Base-by-base conservation (phyloP, 176 grass and related monocot species). In the Bonia amplexicaulis region DNA sequence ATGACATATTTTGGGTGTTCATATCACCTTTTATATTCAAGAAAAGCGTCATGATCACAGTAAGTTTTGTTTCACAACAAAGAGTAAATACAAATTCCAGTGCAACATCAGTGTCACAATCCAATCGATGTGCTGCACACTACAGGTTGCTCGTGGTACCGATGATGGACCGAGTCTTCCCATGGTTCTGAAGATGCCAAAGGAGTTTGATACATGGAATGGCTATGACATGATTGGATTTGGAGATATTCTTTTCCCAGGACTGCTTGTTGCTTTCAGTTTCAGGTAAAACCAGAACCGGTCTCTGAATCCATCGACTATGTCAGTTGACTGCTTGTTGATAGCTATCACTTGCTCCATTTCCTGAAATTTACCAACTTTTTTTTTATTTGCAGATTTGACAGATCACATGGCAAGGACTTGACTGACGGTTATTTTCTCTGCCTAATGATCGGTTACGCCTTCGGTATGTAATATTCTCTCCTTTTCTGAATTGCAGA, bases 1-100 rank as follows among this genome's bases (percentile, higher is more conserved):
- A 96, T 73, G 96, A 98, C 89, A 98, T 98, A 87, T 98, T 98
- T 78, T 98, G 96, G 96, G 96, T 98, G 81, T 98, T 98, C 90
- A 83, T 98, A 54, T 98, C 96, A 37, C 96, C 93, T 14, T 63
- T 98, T 12, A 87, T 98, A 79, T 98, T 98, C 74, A 89, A 98
- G 83, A 89, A 95, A 84, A 98, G 96, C 73, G 96, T 98, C 58
- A 98, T 98, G 96, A 95, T 98, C 81, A 91, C 96, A 11, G 93
- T 98, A 89, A 88, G 71, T 92, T 89, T 26, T 26, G 1, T 12
- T 22, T 80, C 7, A 29, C 55, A 66, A 42, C 8, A 39, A 19
- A 74, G 12, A 16, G n/a, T 68, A 48, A 22, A 71, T 39, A 26
- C 39, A 90, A 60, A 53, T 62, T 8, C 31, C 35, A 40, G 17